These are phyloP conservation scores for Penicillium sp. DNA, from an alignment of 2,329 filamentous ascomycete genomes.

Conservation along the genomic window DNA sequence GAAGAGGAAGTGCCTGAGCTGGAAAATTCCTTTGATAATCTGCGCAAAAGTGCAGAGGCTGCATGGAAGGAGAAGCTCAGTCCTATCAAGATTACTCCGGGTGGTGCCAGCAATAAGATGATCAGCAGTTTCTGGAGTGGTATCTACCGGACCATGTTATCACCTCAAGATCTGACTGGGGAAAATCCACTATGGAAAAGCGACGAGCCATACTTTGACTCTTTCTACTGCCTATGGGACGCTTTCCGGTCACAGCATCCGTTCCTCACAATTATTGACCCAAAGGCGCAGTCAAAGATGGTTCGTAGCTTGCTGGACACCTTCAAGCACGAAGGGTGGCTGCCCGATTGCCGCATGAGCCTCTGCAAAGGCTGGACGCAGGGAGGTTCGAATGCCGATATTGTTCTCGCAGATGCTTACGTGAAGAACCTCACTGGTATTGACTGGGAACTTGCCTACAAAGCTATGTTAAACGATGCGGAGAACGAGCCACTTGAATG, in stretches of 20 bases:
- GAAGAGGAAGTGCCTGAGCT: conserved; percentile 59
- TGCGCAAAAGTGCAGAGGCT: conserved; percentile 46
- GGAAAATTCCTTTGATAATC: conserved; percentile 47
- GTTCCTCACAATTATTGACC: conserved; percentile 30
- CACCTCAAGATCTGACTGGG: conserved; percentile 67
- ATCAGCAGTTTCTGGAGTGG: conserved; percentile 64
- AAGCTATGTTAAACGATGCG: conserved; percentile 66
- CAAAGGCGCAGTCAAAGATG: conserved; percentile 25
- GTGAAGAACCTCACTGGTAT: conserved; percentile 63
- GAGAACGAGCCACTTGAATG: conserved; percentile 67
- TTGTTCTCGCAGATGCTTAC: conserved; percentile 63
- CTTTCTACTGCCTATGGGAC: conserved; percentile 54
- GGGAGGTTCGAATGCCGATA: conserved; percentile 57
- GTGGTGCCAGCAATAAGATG: conserved; percentile 51
- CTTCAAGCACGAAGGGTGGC: conserved; percentile 31
- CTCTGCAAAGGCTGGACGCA: conserved; percentile 33
- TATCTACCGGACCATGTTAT: conserved; percentile 66
- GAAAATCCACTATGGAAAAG: conserved; percentile 66
- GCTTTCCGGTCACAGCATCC: conserved; percentile 25
- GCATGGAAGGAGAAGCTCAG: conserved; percentile 60
- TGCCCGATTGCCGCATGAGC: conserved; percentile 34
- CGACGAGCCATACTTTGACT: conserved; percentile 66
- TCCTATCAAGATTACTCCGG: conserved; percentile 54
- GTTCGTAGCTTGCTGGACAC: conserved; percentile 31
- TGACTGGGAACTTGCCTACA: conserved; percentile 65